Base-by-base conservation (phyloP, 768 basidiomycete genomes). In the Lactifluus rugatus region DNA sequence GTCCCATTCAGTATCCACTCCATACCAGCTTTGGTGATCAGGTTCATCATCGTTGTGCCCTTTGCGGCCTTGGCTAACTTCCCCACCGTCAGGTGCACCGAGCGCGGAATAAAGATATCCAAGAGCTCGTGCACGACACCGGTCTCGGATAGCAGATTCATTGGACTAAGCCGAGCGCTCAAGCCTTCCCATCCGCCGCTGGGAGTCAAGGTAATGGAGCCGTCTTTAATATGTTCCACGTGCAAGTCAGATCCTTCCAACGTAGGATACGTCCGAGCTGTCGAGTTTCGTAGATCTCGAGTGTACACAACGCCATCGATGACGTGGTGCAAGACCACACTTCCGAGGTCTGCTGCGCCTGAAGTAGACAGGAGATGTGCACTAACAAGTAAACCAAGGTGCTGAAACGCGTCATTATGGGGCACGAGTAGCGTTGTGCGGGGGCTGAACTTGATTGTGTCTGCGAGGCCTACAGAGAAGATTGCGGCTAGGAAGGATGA, bases 1-100 rank as follows among this genome's bases (percentile, higher is more conserved):
- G 84, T 88, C 5, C 94, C 95, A 63, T 97, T 85, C 55, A 97
- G 73, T 37, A 96, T 73, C 93, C 94, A 97, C 37, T 86, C 87
- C 58, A 96, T 81, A 10, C 92, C 92, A 1, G 90, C 92, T 65
- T 87, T 88, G 56, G 79, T 74, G 58, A 96, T 77, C 66, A 99
- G 70, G 32, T 84, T 89, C 21, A 80, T 75, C 93, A 99, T 97
- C 3, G 89, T 96, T 32, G 78, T 83, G 44, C 85, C 90, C 69
- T 90, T 88, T 21, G 90, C 90, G 3, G 94, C 95, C 65, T 82
- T 84, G 64, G 93, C 78, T 32, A 99, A 78, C 70, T 97, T 98
- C n/a, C 83, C 89, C 32, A 94, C 74, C 5, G 85, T 93, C 60
- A 99, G 74, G 45, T 92, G 75, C 46, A 98, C 84, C 10, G 88